Percentiles rank a stretch among this genome's conserved stretches.
Conservation (phyloP, 805 yeast genomes). For the Metschnikowia lachancei region DNA sequence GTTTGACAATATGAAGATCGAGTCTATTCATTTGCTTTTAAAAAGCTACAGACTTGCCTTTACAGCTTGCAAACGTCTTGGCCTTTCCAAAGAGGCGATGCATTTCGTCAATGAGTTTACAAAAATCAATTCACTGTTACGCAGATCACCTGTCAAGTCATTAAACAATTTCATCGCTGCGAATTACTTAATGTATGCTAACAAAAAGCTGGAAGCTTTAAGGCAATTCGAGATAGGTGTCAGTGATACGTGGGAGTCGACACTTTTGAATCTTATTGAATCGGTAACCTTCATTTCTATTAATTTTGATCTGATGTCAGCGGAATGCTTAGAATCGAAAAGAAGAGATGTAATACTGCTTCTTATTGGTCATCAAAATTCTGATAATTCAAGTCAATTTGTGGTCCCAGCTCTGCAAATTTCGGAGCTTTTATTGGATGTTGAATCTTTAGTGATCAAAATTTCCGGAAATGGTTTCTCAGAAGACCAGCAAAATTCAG, state of each 20-base stretch:
- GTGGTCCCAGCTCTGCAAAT: constrained; percentile 3
- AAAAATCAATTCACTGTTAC: constrained; percentile 32
- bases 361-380: not conserved
- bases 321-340: not conserved
- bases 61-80: constrained; percentile 43
- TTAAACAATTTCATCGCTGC: constrained; percentile 18
- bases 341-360: not conserved
- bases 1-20: constrained; percentile 33
- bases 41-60: constrained; percentile 41
- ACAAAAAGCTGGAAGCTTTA: constrained; percentile 11
- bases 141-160: constrained; percentile 20
- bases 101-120: constrained; percentile 52
- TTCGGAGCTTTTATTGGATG: constrained; percentile 3
- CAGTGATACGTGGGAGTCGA: constrained; percentile 3
- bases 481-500: not conserved
- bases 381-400: not conserved
- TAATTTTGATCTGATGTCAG: not conserved
- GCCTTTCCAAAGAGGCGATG: constrained; percentile 57
- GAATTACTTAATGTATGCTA: constrained; percentile 14
- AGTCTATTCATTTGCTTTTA: constrained; percentile 34
- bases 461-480: not conserved
- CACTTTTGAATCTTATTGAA: constrained; percentile 1
- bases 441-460: not conserved
- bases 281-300: constrained; percentile 1
- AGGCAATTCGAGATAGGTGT: constrained; percentile 1